These are phyloP conservation scores for Phoenix dactylifera DNA, from an alignment of 176 grass and related monocot species.

Conservation along the genomic window DNA sequence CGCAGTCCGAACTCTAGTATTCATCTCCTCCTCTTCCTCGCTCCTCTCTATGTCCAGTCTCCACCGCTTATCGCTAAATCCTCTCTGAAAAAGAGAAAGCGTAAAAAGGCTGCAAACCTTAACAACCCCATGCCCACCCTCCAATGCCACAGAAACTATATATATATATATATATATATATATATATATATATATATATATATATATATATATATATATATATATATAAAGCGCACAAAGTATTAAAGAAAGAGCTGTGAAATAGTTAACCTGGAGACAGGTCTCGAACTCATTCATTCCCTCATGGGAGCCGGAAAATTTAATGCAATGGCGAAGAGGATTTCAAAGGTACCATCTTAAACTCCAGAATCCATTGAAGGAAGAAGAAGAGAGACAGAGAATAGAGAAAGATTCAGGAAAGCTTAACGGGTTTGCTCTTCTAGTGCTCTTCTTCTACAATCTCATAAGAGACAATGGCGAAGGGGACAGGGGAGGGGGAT, in stretches of 20 bases:
- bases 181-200: conserved; percentile 6
- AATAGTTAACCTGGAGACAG: not conserved
- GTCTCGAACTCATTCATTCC: not conserved
- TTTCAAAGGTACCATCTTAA: not conserved
- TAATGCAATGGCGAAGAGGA: not conserved
- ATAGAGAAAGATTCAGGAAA: not conserved
- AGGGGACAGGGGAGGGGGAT: no score
- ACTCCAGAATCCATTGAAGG: no score
- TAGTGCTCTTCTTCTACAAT: no score
- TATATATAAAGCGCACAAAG: not conserved
- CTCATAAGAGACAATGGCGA: no score
- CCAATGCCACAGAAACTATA: conserved; percentile 13
- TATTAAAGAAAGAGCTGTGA: not conserved
- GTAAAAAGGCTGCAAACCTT: conserved; percentile 24
- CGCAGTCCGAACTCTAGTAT: conserved; percentile 27
- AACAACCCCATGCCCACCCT: conserved; percentile 13
- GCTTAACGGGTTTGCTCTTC: no score
- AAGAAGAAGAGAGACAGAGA: no score
- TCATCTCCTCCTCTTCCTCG: conserved; percentile 10
- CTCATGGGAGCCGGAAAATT: not conserved
- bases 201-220: conserved; percentile 6
- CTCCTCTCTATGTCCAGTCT: not conserved
- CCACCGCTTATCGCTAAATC: conserved; percentile 2
- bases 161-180: conserved; percentile 6
- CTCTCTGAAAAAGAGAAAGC: conserved; percentile 27